These are phyloP conservation scores for Nyssa sinensis DNA, from an alignment of 148 eudicot genomes.

Conservation along the genomic window DNA sequence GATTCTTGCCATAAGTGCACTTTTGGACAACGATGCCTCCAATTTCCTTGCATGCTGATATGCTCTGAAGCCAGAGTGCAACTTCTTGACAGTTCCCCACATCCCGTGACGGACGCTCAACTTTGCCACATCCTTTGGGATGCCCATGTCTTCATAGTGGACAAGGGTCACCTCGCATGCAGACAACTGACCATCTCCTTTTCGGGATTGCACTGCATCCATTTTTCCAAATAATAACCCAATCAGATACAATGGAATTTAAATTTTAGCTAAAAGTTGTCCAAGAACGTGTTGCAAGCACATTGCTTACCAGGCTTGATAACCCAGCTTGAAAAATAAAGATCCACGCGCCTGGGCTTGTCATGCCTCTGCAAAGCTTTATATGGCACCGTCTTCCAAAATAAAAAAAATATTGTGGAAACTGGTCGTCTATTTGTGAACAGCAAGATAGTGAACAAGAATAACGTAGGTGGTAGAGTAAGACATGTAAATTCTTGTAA, in stretches of 20 bases:
- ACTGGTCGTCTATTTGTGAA: neutral
- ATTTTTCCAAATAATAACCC: neutral
- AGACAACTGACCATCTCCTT: constrained; percentile 69
- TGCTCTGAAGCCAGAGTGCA: constrained; percentile 83
- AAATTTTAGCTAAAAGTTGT: neutral
- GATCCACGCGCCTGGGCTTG: constrained; percentile 91
- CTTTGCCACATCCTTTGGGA: constrained; percentile 87
- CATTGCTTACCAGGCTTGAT: constrained; percentile 71
- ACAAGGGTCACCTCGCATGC: constrained; percentile 86
- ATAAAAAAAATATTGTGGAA: constrained; percentile 6
- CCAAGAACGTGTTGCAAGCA: neutral
- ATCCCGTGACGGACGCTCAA: constrained; percentile 92
- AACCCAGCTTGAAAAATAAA: constrained; percentile 91
- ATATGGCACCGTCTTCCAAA: constrained; percentile 76
- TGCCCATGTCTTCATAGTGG: constrained; percentile 96
- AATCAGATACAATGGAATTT: neutral
- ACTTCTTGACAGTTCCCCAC: constrained; percentile 98
- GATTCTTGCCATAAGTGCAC: constrained; percentile 65
- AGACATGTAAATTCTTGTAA: neutral
- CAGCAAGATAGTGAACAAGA: neutral
- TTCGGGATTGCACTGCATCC: constrained; percentile 64
- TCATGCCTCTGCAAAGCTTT: constrained; percentile 67
- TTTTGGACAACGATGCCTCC: constrained; percentile 52
- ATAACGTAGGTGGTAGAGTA: no score
- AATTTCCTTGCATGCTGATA: constrained; percentile 61